These are phyloP conservation scores for Graphiopsis chlorocephala DNA, from an alignment of 2,329 filamentous ascomycete species.

Conservation along the genomic window DNA sequence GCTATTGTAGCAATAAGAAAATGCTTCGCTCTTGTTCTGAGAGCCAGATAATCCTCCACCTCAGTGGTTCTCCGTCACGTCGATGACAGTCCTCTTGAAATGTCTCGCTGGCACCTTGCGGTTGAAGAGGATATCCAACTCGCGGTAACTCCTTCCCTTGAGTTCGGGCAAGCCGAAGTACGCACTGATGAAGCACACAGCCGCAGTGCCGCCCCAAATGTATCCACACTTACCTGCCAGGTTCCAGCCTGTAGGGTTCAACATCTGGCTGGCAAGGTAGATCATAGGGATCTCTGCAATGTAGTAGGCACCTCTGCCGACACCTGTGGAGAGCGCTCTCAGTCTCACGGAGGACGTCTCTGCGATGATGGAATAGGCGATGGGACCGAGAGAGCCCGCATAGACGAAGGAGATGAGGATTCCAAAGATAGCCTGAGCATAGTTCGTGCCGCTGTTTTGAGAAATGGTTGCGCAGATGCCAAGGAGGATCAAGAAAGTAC, in stretches of 20 bases:
- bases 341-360: slow-evolving; percentile 82
- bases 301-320: slow-evolving; percentile 74
- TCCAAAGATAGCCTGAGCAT: slow-evolving; percentile 71
- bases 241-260: slow-evolving; percentile 82
- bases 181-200: slow-evolving; percentile 77
- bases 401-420: slow-evolving; percentile 83
- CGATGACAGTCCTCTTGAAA: slow-evolving; percentile 55
- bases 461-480: slow-evolving; percentile 74
- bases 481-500: slow-evolving; percentile 72
- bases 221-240: slow-evolving; percentile 86
- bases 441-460: slow-evolving; percentile 55
- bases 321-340: slow-evolving; percentile 86
- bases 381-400: slow-evolving; percentile 82
- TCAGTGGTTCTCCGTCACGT: slow-evolving; percentile 35
- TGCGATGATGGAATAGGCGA: slow-evolving; percentile 83
- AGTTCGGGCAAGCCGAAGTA: slow-evolving; percentile 82
- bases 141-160: slow-evolving; percentile 74
- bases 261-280: slow-evolving; percentile 86
- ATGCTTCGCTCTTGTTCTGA: neutral
- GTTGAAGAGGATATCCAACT: slow-evolving; percentile 83
- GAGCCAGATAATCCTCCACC: neutral
- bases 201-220: slow-evolving; percentile 81
- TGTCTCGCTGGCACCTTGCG: slow-evolving; percentile 67
- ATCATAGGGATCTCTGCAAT: slow-evolving; percentile 77
- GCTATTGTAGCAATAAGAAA: neutral